Evolutionary conservation across 2,329 filamentous ascomycete genomes (phyloP), one percentile per base, ranked within the genome.

Genomic region (Colletotrichum scovillei): DNA sequence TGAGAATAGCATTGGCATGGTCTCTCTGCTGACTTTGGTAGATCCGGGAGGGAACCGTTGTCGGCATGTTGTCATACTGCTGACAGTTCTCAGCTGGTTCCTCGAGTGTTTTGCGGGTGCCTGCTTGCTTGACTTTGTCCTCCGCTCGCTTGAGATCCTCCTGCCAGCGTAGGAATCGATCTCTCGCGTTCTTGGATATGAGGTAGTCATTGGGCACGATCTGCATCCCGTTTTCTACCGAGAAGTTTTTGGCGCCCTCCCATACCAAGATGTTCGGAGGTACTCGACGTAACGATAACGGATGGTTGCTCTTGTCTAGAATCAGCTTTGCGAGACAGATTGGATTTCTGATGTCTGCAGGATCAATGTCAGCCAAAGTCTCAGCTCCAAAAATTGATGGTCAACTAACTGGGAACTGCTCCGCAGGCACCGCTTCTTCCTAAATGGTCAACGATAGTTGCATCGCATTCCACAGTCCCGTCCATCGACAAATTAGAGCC

Each of bases 401-500:
- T 2, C 30, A 42, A 88, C 94, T 81, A 86, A 98, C 96, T 93
- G 74, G 94, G 90, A 56, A 97, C 94, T 56, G 97, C 96, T 76
- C 97, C 97, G 76, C 95, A 97, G 55, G 95, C 97, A 76, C 97
- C 97, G 81, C 96, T 98, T 76, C 95, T 92, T 55, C 97, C 97
- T 63, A 92, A 86, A 80, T 98, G 94, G 79, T 99, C 95, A 53
- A 99, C 93, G 67, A 99, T 90, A 0, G 95, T 95, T 68, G 97
- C 97, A 85, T 99, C 97, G 77, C 95, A 97, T 82, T 99, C 97
- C 14, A 98, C 97, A 1, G 92, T 90, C 1, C 97, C 97, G 77
- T 98, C 93, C 75, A 97, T 94, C 57, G 94, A 92, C 28, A 99
- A 86, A 78, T 99, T 99, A 83, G 97, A 99, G 59, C 97, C 97